Conservation (phyloP, 2,329 filamentous ascomycete species). For the Fusarium sublunatum region DNA sequence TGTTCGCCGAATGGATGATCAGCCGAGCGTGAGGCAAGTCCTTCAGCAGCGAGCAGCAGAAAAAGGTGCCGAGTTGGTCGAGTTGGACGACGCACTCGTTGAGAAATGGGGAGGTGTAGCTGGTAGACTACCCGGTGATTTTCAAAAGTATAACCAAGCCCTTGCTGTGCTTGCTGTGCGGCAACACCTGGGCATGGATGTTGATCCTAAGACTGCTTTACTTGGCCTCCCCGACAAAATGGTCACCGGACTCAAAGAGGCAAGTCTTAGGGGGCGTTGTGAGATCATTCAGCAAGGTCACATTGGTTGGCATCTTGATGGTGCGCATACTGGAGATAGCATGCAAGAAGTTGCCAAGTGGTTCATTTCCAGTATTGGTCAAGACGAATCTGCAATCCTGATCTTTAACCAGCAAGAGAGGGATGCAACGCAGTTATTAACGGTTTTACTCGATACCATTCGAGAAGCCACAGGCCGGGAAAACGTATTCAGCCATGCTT, state of each 20-base stretch:
- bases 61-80: slow-evolving; percentile 60
- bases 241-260: slow-evolving; percentile 71
- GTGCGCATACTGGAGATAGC: slow-evolving; percentile 88
- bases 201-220: slow-evolving; percentile 40
- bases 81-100: slow-evolving; percentile 55
- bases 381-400: slow-evolving; percentile 61
- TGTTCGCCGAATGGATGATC: slow-evolving; percentile 46
- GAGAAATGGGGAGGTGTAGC: slow-evolving; percentile 56
- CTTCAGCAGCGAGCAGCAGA: slow-evolving; percentile 69
- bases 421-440: slow-evolving; percentile 75
- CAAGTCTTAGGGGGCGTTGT: slow-evolving; percentile 80
- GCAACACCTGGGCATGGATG: slow-evolving; percentile 62
- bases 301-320: slow-evolving; percentile 84
- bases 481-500: slow-evolving; percentile 73
- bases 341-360: slow-evolving; percentile 80
- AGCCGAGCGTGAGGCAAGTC: slow-evolving; percentile 60
- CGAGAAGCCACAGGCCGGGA: slow-evolving; percentile 51
- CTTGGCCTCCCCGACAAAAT: slow-evolving; percentile 58
- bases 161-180: slow-evolving; percentile 67
- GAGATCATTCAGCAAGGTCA: slow-evolving; percentile 68
- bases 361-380: slow-evolving; percentile 69
- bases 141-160: slow-evolving; percentile 69
- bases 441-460: slow-evolving; percentile 69
- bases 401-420: slow-evolving; percentile 95
- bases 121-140: slow-evolving; percentile 59